Evolutionary conservation across 768 basidiomycete species (phyloP), one percentile per base, ranked within the genome.

Genomic region (Saitozyma sp.): DNA sequence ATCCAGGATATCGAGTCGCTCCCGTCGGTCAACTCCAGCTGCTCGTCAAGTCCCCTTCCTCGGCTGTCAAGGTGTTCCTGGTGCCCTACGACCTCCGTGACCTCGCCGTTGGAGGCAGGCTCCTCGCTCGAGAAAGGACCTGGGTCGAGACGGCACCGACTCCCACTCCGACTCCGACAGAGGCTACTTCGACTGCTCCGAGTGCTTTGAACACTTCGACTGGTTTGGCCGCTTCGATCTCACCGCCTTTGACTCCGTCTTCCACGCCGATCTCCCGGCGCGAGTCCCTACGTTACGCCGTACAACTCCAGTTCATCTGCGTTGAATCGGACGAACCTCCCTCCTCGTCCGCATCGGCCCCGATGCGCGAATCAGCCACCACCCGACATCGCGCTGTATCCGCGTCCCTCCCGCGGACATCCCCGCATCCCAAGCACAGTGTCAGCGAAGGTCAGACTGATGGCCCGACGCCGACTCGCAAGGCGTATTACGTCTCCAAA

Each of bases 261-360:
- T 43, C 52, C 40, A 5, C 37, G n/a, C 19, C n/a, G 48, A 17
- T 17, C 40, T 6, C 63, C 62, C 13, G 63, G 50, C 60, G 58
- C 52, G 71, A 69, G 29, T 63, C 56, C 7, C 58, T 79, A 17
- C 62, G 71, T 52, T 77, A 67, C 58, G 74, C 76, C 38, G 60
- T 76, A 9, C 76, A 79, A 52, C 59, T 79, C 20, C 76, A 77
- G 49, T 77, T 79, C 58, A 52, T 68, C 11, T 77, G 78, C 50
- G 60, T 19, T 9, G 38, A 50, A 14, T 42, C 45, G 17, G 20
- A 13, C 38, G 46, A 37, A 19, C 39, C 38, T 29, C 48, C 45
- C 13, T 37, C 48, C 38, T 17, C 11, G 1, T 37, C 49, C 29
- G 39, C 13, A 38, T 48, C 16, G 43, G 42, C 19, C 45, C 2